phyloP scores from a whole-genome alignment of 2,329 filamentous ascomycete species.

The Xylariaceae sp. region DNA sequence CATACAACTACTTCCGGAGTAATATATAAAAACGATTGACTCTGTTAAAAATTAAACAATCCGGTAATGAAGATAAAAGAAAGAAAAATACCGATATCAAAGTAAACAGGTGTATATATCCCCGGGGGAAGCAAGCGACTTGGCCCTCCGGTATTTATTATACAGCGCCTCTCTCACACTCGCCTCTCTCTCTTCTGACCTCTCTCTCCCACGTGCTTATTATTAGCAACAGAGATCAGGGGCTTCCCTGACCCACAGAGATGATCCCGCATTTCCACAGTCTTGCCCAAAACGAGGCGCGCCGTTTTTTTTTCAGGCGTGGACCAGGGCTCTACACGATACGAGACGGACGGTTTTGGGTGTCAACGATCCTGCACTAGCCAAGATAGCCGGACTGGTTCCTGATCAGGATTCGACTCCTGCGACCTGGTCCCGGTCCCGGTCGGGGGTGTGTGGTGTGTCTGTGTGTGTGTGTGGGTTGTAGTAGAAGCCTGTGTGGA shows the following conservation, averaged over 20 bases:
- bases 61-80: no score
- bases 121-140: no score
- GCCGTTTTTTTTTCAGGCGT: neutral
- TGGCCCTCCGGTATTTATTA: neutral
- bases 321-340: neutral
- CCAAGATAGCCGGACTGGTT: neutral
- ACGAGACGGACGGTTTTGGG: neutral
- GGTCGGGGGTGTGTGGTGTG: no score
- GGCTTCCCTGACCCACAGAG: slow-evolving; percentile 4
- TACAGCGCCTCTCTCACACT: neutral
- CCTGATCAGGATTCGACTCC: neutral
- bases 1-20: slow-evolving; percentile 7
- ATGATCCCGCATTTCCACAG: slow-evolving; percentile 17
- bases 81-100: no score
- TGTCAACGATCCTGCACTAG: neutral
- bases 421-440: neutral
- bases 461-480: no score
- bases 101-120: no score
- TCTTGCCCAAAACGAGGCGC: neutral
- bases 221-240: slow-evolving; percentile 11
- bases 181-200: no score
- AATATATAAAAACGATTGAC: no score
- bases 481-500: no score
- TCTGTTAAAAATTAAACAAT: no score
- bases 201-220: neutral